Evolutionary conservation across 495 filamentous ascomycete genomes (phyloP), one percentile per base, ranked within the genome.

Genomic region (Podospora bellae-mahoneyi): DNA sequence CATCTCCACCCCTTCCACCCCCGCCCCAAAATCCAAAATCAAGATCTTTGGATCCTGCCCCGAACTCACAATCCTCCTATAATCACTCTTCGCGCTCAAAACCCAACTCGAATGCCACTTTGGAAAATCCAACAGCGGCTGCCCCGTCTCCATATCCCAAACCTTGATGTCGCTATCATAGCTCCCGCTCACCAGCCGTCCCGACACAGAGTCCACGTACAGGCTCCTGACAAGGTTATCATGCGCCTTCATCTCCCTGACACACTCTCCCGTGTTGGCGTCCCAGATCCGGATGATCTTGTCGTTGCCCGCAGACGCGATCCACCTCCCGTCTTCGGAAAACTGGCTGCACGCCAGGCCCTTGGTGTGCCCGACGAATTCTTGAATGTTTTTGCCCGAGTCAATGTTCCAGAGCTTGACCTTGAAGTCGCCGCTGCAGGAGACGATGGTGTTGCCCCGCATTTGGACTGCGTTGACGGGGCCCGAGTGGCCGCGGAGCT

Each of bases 31-130:
- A 81, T 99, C 95, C 82, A 99, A 86, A n/a, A 99, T 88, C 26
- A 97, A 81, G 34, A 92, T 90, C 70, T 94, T 88, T 10, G 92
- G 90, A 73, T 98, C 94, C 78, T 99, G 95, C 56, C 92, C 94
- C 0, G 96, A 96, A 65, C 91, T 92, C 58, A 99, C 89, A 66
- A 99, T 93, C 48, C 95, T 86, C 60, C 94, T 84, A 76, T 97
- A 97, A 77, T 99, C 95, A 39, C 90, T 91, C 80, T 98, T 97
- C 28, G 96, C 95, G 68, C 91, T 92, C 56, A 99, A 79, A 72
- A 97, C 96, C 96, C 96, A 98, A 73, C 92, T 96, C 18, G 90
- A 89, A 54, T 96, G 95, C 92, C 92, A 98, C 64, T 90, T 88
- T 19, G 91, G 90, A 69, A 97, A 91, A 67, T 91, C 86, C 62